phyloP scores from a whole-genome alignment of 495 filamentous ascomycete genomes.

The Annulohypoxylon nitens region DNA sequence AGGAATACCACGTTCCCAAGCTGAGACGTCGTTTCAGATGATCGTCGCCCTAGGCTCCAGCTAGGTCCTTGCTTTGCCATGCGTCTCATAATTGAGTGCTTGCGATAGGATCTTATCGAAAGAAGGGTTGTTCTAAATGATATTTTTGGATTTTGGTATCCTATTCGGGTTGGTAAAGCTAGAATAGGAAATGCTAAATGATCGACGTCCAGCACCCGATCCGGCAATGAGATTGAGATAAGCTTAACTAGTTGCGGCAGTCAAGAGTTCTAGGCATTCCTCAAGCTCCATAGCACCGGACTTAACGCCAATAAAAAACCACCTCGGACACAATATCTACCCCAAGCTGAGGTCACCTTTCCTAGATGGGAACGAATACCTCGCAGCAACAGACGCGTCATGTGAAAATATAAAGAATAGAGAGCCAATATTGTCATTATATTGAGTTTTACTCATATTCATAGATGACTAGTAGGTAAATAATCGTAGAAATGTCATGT shows the following conservation, averaged over 20 bases:
- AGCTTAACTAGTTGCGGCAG: constrained; percentile 12
- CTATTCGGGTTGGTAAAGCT: constrained; percentile 1
- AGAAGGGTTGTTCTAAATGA: not conserved
- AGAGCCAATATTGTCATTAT: not conserved
- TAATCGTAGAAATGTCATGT: not conserved
- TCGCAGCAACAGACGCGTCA: not conserved
- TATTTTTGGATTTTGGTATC: constrained; percentile 5
- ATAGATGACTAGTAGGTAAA: too few species aligned
- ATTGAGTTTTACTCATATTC: not conserved
- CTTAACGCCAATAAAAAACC: not conserved
- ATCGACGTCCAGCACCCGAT: constrained; percentile 7
- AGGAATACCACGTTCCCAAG: constrained; percentile 10
- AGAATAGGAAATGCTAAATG: constrained; percentile 6
- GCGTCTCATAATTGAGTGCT: constrained; percentile 12
- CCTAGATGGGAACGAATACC: not conserved
- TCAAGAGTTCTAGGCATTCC: constrained; percentile 1
- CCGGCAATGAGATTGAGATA: constrained; percentile 7
- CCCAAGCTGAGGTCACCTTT: not conserved
- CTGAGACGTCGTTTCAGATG: constrained; percentile 14
- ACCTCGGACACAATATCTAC: not conserved
- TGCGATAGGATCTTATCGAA: constrained; percentile 11
- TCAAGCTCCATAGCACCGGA: not conserved
- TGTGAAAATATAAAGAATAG: not conserved
- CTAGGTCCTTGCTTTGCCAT: constrained; percentile 4
- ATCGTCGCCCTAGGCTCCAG: constrained; percentile 9